These are phyloP conservation scores for Bryoglossum gracile DNA, from an alignment of 495 filamentous ascomycete species.

Conservation along the genomic window DNA sequence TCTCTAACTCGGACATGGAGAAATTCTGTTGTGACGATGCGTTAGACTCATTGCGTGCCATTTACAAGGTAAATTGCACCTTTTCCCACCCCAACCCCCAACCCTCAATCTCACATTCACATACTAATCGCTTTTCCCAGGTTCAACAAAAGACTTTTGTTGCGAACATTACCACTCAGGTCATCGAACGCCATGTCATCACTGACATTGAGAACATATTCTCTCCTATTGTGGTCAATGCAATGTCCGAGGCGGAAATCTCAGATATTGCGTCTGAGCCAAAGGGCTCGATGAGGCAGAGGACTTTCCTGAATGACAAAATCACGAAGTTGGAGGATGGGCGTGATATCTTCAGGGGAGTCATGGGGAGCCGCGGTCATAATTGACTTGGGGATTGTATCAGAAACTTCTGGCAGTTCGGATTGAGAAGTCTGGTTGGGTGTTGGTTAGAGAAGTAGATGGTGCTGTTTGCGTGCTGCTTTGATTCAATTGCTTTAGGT, in stretches of 20 bases:
- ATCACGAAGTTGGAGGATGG: slow-evolving; percentile 27
- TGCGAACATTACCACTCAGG: slow-evolving; percentile 32
- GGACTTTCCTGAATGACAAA: slow-evolving; percentile 25
- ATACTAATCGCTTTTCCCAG: slow-evolving; percentile 16
- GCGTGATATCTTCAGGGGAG: slow-evolving; percentile 16
- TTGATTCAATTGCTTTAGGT: too few species aligned
- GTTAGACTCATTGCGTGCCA: slow-evolving; percentile 29
- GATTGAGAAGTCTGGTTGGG: too few species aligned
- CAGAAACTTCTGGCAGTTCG: too few species aligned
- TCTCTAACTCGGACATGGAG: slow-evolving; percentile 28
- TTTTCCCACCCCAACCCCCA: not conserved
- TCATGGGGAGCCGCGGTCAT: slow-evolving; percentile 23
- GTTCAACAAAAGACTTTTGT: slow-evolving; percentile 30
- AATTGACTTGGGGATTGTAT: too few species aligned
- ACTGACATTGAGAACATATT: slow-evolving; percentile 28
- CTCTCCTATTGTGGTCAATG: slow-evolving; percentile 25
- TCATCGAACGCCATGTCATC: slow-evolving; percentile 33
- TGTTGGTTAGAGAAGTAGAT: too few species aligned
- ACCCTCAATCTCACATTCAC: not conserved
- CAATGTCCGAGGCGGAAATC: slow-evolving; percentile 17
- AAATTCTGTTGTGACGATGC: slow-evolving; percentile 30
- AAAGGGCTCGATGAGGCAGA: slow-evolving; percentile 13
- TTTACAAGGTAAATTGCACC: slow-evolving; percentile 29
- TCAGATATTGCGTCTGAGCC: slow-evolving; percentile 28
- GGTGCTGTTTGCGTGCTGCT: too few species aligned